Percentiles rank a stretch among this genome's conserved stretches.
Evolutionary conservation across 225 moss, liverwort and hornwort genomes (phyloP).

Genomic region (Climacium dendroides): DNA sequence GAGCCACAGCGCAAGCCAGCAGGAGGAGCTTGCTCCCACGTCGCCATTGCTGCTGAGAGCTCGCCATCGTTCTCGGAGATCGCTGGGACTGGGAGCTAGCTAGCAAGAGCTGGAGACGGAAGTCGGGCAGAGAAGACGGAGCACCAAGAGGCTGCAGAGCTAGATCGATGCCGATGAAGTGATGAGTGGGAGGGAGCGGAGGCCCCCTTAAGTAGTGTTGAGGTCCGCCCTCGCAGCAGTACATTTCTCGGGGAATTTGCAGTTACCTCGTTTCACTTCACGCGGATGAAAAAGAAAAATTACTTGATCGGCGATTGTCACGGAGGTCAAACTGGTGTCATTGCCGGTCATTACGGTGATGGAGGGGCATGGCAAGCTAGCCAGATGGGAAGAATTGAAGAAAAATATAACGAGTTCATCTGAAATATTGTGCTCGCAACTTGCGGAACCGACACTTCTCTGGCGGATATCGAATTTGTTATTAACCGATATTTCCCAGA

Average conservation of each 20-base stretch:
- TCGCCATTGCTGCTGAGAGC: not conserved
- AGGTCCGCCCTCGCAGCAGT: not conserved
- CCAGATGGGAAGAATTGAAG: too few species aligned
- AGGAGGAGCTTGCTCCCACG: not conserved
- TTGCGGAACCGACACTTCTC: too few species aligned
- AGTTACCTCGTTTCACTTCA: not conserved
- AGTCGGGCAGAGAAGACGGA: not conserved
- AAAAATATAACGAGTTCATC: too few species aligned
- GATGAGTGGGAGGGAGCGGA: not conserved
- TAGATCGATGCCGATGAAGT: not conserved
- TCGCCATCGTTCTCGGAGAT: not conserved
- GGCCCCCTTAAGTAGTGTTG: not conserved
- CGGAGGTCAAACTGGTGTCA: too few species aligned
- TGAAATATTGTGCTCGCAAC: too few species aligned
- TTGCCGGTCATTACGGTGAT: too few species aligned
- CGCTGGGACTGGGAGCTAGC: not conserved
- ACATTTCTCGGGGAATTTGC: not conserved
- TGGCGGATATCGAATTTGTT: too few species aligned
- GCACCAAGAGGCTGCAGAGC: not conserved
- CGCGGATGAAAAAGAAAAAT: too few species aligned
- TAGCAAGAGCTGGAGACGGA: not conserved
- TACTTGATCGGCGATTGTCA: too few species aligned
- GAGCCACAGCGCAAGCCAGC: not conserved
- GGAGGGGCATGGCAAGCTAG: too few species aligned
- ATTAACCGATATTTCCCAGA: too few species aligned